Evolutionary conservation across 1,284 basidiomycete species (phyloP).

Genomic region (Apiotrichum akiyoshidainum): DNA sequence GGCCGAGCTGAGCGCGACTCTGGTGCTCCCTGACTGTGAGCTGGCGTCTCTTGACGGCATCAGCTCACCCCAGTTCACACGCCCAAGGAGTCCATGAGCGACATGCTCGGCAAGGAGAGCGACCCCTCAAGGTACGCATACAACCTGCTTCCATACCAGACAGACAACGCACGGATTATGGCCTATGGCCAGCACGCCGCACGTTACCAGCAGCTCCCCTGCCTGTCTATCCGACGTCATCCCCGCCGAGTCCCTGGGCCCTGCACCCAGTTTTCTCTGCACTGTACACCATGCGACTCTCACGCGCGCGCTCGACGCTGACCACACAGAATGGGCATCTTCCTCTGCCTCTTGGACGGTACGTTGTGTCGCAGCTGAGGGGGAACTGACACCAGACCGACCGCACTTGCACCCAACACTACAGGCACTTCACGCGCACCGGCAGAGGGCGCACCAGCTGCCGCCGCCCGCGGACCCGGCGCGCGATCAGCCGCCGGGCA

Average conservation of each 20-base stretch:
- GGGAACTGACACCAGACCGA: conserved; percentile 9
- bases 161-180: too few species aligned
- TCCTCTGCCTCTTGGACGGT: conserved; percentile 17
- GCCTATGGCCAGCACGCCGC: too few species aligned
- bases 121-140: conserved; percentile 19
- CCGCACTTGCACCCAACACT: conserved; percentile 16
- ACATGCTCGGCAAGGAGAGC: conserved; percentile 20
- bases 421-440: conserved; percentile 11
- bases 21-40: not conserved
- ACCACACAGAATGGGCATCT: conserved; percentile 14
- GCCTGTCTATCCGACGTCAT: too few species aligned
- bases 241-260: not conserved
- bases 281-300: too few species aligned
- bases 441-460: conserved; percentile 5
- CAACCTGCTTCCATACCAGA: not conserved
- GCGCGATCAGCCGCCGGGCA: not conserved
- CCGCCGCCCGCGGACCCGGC: conserved; percentile 3
- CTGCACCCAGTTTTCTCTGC: too few species aligned
- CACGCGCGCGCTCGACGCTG: not conserved
- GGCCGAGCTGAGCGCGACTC: not conserved
- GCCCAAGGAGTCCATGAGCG: not conserved
- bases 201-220: too few species aligned
- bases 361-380: too few species aligned
- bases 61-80: conserved; percentile 11
- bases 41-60: not conserved